Conservation (phyloP, 1,139 yeast genomes). For the Torulaspora globosa region DNA sequence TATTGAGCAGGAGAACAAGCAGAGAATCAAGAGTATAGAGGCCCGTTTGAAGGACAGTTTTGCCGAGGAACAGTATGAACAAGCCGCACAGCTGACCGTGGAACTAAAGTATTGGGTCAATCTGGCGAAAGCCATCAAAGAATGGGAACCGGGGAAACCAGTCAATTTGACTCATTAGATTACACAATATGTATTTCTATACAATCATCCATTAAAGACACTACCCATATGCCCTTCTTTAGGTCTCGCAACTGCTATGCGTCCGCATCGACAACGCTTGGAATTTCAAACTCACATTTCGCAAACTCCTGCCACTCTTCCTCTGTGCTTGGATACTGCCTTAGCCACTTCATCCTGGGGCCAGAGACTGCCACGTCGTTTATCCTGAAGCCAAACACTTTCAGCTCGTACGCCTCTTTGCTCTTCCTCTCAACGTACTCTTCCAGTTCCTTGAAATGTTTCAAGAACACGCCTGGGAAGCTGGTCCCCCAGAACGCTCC, state of each 20-base stretch:
- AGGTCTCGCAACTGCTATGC: conserved; percentile 2
- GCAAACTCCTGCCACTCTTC: conserved; percentile 58
- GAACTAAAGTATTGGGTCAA: conserved; percentile 81
- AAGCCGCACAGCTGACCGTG: conserved; percentile 63
- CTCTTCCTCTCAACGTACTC: conserved; percentile 49
- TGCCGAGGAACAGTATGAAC: conserved; percentile 38
- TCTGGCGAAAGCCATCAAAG: conserved; percentile 66
- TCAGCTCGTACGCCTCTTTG: conserved; percentile 55
- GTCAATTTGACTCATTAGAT: conserved; percentile 56
- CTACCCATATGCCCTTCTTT: conserved; percentile 1
- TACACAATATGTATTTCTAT: conserved; percentile 6
- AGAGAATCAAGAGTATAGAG: conserved; percentile 46
- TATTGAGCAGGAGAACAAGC: conserved; percentile 53
- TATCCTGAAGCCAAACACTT: conserved; percentile 82
- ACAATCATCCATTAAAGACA: conserved; percentile 5
- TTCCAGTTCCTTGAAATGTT: conserved; percentile 84
- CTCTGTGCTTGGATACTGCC: conserved; percentile 62
- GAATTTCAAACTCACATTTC: conserved; percentile 58
- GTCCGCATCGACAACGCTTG: conserved; percentile 27
- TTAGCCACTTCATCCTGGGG: conserved; percentile 92
- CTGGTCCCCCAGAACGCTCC: conserved; percentile 97
- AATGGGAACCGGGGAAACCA: conserved; percentile 72
- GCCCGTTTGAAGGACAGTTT: conserved; percentile 37
- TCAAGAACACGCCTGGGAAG: conserved; percentile 86
- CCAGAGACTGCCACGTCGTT: conserved; percentile 76